Conservation (phyloP, 331 rosid species). For the Stylosanthes scabra region DNA sequence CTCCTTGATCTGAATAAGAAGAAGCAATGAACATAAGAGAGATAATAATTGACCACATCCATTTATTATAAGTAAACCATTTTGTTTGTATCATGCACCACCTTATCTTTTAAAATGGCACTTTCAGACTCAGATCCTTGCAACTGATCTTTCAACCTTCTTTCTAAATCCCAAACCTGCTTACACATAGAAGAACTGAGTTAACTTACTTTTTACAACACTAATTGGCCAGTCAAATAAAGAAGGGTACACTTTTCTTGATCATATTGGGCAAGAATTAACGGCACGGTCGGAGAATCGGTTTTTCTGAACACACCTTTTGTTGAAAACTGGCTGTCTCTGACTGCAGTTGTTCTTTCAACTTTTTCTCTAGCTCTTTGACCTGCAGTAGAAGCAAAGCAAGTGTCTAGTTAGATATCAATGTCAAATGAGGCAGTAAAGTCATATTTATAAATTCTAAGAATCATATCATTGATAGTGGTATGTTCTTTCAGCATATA, state of each 20-base stretch:
- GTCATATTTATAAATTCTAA: not conserved
- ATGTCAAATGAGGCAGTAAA: conserved; percentile 3
- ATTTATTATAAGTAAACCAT: conserved; percentile 1
- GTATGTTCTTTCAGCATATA: not conserved
- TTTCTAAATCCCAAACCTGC: conserved; percentile 81
- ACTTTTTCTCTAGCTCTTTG: conserved; percentile 74
- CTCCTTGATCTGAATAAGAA: conserved; percentile 60
- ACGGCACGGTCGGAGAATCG: conserved; percentile 12
- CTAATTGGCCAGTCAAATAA: conserved; percentile 17
- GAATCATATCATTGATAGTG: not conserved
- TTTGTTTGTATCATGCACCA: conserved; percentile 33
- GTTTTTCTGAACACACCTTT: conserved; percentile 54
- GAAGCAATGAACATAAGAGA: conserved; percentile 15
- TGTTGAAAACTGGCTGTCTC: conserved; percentile 63
- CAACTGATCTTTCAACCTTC: conserved; percentile 65
- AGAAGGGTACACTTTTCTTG: not conserved
- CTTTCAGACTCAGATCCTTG: conserved; percentile 67
- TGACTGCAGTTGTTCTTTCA: conserved; percentile 64
- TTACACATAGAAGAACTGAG: not conserved
- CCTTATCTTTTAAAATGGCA: conserved; percentile 72
- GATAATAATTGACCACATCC: conserved; percentile 12
- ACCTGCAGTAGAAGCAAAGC: conserved; percentile 50
- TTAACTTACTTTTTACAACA: conserved; percentile 10
- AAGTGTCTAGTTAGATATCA: conserved; percentile 33
- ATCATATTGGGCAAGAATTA: not conserved